Evolutionary conservation across 805 yeast genomes (phyloP).

Genomic region (Pichia heedii): DNA sequence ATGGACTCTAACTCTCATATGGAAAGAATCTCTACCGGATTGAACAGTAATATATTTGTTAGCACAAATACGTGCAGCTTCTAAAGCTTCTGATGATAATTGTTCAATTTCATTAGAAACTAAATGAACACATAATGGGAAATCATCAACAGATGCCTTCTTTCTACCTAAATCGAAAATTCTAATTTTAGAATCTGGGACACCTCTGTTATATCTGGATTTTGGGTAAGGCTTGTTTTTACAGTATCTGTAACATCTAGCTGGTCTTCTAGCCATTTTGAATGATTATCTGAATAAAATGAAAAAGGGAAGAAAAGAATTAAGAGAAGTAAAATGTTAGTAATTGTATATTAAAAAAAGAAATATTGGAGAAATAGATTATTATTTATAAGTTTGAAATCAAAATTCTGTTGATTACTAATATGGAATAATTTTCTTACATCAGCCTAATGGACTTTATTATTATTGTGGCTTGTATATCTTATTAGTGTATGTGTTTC

Average conservation of each 20-base stretch:
- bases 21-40: constrained; percentile 99
- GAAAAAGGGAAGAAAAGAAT: too few relatives aligned
- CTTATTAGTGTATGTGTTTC: too few relatives aligned
- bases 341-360: background rate
- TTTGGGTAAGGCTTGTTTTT: constrained; percentile 99
- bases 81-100: constrained; percentile 98
- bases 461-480: too few relatives aligned
- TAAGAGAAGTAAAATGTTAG: constrained; percentile 7
- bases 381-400: background rate
- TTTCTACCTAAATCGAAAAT: constrained; percentile 99
- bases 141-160: constrained; percentile 99
- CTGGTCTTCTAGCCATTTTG: constrained; percentile 99
- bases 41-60: constrained; percentile 98
- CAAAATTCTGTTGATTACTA: too few relatives aligned
- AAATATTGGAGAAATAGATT: background rate
- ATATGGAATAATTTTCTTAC: too few relatives aligned
- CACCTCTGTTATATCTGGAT: constrained; percentile 99
- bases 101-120: constrained; percentile 99
- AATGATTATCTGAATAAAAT: constrained; percentile 21
- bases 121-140: constrained; percentile 98
- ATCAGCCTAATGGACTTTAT: too few relatives aligned
- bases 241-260: constrained; percentile 99
- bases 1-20: constrained; percentile 99
- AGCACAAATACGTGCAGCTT: constrained; percentile 99
- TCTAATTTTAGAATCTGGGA: constrained; percentile 99